These are phyloP conservation scores for Paraphoma chrysanthemicola DNA, from an alignment of 2,329 filamentous ascomycete species.

Conservation along the genomic window DNA sequence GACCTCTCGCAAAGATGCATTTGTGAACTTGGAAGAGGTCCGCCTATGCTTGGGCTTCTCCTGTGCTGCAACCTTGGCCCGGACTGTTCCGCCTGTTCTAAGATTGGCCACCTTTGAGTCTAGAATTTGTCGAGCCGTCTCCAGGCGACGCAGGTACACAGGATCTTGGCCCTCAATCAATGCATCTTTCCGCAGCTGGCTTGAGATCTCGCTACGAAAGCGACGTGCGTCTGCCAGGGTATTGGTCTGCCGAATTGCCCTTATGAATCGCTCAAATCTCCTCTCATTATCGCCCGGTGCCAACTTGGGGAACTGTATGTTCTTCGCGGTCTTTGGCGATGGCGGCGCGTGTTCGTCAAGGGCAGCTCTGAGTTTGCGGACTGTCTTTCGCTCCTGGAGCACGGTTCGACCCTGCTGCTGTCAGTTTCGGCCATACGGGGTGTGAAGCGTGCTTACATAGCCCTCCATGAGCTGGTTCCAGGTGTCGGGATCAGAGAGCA, in stretches of 20 bases:
- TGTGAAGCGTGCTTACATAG: conserved; percentile 57
- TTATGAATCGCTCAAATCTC: conserved; percentile 92
- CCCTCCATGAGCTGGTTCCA: conserved; percentile 98
- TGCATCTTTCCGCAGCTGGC: conserved; percentile 86
- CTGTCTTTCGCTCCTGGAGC: conserved; percentile 93
- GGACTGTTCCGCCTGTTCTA: conserved; percentile 67
- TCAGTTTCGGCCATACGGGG: conserved; percentile 16
- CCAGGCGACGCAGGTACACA: conserved; percentile 84
- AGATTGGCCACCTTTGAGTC: conserved; percentile 89
- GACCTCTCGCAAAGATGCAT: conserved; percentile 81
- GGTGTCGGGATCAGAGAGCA: conserved; percentile 89
- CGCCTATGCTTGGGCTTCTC: conserved; percentile 46
- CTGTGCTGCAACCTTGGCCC: conserved; percentile 49
- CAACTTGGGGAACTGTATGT: conserved; percentile 80
- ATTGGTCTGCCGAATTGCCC: conserved; percentile 84
- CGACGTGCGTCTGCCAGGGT: conserved; percentile 92
- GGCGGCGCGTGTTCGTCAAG: conserved; percentile 92
- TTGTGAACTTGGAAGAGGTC: conserved; percentile 71
- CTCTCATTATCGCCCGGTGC: conserved; percentile 83
- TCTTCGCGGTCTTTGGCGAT: conserved; percentile 69
- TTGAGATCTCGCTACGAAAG: conserved; percentile 90
- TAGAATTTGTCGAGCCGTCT: conserved; percentile 88
- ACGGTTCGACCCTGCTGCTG: conserved; percentile 71
- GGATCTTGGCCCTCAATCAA: conserved; percentile 80
- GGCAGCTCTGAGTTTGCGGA: conserved; percentile 87